Evolutionary conservation across 2,329 filamentous ascomycete genomes (phyloP).

Genomic region (Neonectria magnoliae): DNA sequence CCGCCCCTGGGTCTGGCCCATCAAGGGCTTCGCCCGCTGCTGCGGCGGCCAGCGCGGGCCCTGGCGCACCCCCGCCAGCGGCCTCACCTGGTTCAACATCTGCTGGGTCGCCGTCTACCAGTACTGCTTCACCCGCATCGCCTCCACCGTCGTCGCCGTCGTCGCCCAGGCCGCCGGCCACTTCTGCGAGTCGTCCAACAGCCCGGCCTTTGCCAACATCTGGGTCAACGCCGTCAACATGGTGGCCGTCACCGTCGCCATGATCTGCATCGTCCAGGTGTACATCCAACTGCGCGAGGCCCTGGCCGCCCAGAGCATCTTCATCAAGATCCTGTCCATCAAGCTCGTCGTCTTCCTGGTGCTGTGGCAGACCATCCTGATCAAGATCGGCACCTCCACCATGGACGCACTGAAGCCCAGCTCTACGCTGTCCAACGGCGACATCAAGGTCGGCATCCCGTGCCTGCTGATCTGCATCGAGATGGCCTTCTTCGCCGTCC

Average conservation of each 20-base stretch:
- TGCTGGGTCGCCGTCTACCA: slow-evolving; percentile 86
- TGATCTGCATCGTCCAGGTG: slow-evolving; percentile 90
- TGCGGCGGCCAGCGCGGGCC: slow-evolving; percentile 75
- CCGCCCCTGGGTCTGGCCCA: slow-evolving; percentile 78
- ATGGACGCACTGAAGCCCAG: slow-evolving; percentile 71
- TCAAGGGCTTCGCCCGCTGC: slow-evolving; percentile 76
- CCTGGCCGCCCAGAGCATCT: slow-evolving; percentile 74
- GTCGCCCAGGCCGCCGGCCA: slow-evolving; percentile 73
- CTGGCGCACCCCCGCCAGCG: slow-evolving; percentile 80
- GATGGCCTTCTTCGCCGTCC: slow-evolving; percentile 81
- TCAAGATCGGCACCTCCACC: slow-evolving; percentile 63
- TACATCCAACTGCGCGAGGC: slow-evolving; percentile 79
- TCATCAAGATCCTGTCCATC: slow-evolving; percentile 85
- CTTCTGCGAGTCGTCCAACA: slow-evolving; percentile 84
- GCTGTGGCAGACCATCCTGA: slow-evolving; percentile 79
- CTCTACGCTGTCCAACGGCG: slow-evolving; percentile 70
- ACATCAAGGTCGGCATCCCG: slow-evolving; percentile 84
- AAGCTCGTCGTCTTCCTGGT: slow-evolving; percentile 92
- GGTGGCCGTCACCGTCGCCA: slow-evolving; percentile 79
- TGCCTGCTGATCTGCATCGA: slow-evolving; percentile 82
- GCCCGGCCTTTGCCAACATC: slow-evolving; percentile 82
- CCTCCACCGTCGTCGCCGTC: slow-evolving; percentile 83
- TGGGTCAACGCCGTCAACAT: slow-evolving; percentile 82
- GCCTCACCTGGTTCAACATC: slow-evolving; percentile 91
- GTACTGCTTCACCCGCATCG: slow-evolving; percentile 83